These are phyloP conservation scores for Diatrype stigma DNA, from an alignment of 2,329 filamentous ascomycete species.

Conservation along the genomic window DNA sequence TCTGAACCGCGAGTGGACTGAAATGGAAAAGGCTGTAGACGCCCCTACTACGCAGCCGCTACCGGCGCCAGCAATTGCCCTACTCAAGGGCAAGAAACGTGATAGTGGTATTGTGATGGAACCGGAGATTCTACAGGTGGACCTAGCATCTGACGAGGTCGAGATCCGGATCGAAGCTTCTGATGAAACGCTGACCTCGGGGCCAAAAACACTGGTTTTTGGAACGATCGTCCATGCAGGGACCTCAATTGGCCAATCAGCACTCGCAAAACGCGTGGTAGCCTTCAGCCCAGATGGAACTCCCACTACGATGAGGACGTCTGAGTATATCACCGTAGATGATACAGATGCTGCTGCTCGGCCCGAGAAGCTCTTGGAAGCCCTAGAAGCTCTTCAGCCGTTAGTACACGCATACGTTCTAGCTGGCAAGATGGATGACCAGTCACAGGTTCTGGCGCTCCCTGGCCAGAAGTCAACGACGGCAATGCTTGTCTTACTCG, in stretches of 20 bases:
- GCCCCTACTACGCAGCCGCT: background rate
- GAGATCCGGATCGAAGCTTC: conserved; percentile 8
- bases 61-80: background rate
- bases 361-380: background rate
- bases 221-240: conserved; percentile 4
- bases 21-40: background rate
- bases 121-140: background rate
- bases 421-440: background rate
- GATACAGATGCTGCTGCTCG: background rate
- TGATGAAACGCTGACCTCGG: conserved; percentile 1
- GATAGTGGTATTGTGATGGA: conserved; percentile 4
- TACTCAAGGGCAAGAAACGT: background rate
- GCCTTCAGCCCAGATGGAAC: conserved; percentile 5
- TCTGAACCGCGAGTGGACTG: background rate
- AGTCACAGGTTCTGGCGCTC: background rate
- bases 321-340: conserved; percentile 3
- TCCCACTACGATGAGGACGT: conserved; percentile 5
- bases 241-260: background rate
- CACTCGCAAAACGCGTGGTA: conserved; percentile 5
- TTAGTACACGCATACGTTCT: background rate
- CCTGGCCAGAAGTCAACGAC: conserved; percentile 2
- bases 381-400: background rate
- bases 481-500: background rate
- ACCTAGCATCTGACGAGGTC: conserved; percentile 5
- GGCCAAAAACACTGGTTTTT: conserved; percentile 1